Evolutionary conservation across 176 grass and related monocot species (phyloP), one percentile per base, ranked within the genome.

Genomic region (Otatea glauca): DNA sequence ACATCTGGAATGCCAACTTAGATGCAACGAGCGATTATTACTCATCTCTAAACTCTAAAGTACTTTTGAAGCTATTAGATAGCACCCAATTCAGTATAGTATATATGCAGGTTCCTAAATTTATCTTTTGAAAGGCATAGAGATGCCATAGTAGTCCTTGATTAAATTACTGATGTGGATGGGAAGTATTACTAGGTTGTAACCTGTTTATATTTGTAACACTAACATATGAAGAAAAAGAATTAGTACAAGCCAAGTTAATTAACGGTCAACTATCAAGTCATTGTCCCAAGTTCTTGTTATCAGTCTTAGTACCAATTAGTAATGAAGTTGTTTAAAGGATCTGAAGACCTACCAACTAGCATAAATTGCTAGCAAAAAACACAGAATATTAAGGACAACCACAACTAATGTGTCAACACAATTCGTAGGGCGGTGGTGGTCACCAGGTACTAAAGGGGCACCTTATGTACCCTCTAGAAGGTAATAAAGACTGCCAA

Each of bases 291-390:
- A 71, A 65, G 9, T 54, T 66, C 24, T 5, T 47, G 50, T 43
- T 50, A 63, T 21, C 38, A 47, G 20, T 34, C 24, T 59, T 68
- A 45, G 37, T 58, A 39, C 15, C 39, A 21, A 78, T 53, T 21
- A 16, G 6, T 39, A 59, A 34, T 78, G 17, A 56, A 74, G 27
- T 78, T 65, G 7, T 41, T 60, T 54, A 62, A 54, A 76, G 35
- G 18, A 71, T 18, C 14, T 29, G 17, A 53, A 11, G 68, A 78
- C 17, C 34, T 61, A 21, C 84, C 49, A 60, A 61, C 29, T 4
- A 1, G 50, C 66, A 74, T 78, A 73, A 48, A 82, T 70, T 45
- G 50, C n/a, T 76, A 81, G 42, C n/a, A 16, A 81, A 16, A 62
- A 32, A 34, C 51, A 76, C 58, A 65, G 34, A 68, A 53, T 51